Conservation (phyloP, 225 moss, liverwort and hornwort genomes). For the Climacium dendroides region DNA sequence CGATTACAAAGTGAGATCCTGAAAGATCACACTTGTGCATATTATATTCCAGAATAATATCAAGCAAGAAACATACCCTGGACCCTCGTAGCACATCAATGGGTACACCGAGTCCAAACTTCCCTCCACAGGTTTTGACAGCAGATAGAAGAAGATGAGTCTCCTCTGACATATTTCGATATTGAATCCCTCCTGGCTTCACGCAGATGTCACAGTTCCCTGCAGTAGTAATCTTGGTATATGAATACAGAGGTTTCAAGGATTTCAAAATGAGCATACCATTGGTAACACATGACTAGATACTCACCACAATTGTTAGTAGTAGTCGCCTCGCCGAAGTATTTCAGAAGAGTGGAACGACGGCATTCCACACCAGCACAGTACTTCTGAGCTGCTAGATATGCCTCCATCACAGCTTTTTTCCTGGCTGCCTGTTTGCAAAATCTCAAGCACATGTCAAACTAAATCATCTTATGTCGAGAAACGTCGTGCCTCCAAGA, state of each 20-base stretch:
- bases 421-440: constrained; percentile 41
- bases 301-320: constrained; percentile 50
- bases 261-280: not conserved
- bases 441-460: not conserved
- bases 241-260: not conserved
- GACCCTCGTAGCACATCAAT: constrained; percentile 91
- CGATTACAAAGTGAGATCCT: not conserved
- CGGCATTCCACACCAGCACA: constrained; percentile 68
- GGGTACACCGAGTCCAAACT: constrained; percentile 73
- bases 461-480: not conserved
- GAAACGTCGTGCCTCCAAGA: not conserved
- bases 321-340: constrained; percentile 56
- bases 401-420: constrained; percentile 59
- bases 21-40: not conserved
- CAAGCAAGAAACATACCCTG: constrained; percentile 11
- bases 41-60: not conserved
- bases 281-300: not conserved
- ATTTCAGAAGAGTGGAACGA: constrained; percentile 56
- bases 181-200: constrained; percentile 45
- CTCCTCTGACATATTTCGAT: constrained; percentile 53
- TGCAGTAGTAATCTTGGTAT: not conserved
- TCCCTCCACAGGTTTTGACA: constrained; percentile 63
- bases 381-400: constrained; percentile 73
- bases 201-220: constrained; percentile 77
- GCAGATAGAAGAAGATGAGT: constrained; percentile 66